Base-by-base conservation (phyloP, 441 rosid species). In the Lepidium campestre region DNA sequence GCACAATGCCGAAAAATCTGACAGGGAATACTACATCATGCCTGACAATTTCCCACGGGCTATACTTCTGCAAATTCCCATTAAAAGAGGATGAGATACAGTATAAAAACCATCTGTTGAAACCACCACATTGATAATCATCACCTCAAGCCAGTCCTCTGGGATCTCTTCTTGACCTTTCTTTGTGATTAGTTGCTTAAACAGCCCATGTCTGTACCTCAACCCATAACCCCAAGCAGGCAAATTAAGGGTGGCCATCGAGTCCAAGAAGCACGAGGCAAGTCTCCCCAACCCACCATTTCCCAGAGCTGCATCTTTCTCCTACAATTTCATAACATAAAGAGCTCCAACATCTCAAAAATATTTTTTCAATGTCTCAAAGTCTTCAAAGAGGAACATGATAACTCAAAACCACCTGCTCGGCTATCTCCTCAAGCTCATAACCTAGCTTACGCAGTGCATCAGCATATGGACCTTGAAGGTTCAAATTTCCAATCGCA, bases 161-260 rank as follows among this genome's bases (percentile, higher is more conserved):
- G 99, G 89, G 78, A 76, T 55, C 83, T 94, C 99, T 78, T 94
- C 90, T 74, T 94, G 99, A 47, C 97, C 99, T 49, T 84, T 92
- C 81, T 80, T 84, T 59, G 96, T 81, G 60, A 94, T 88, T 29
- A 65, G 72, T 83, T 94, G 98, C 81, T 94, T 91, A 78, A 94
- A 91, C 48, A 94, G 79, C 47, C 99, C 99, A 76, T 91, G 87
- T 78, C 79, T 85, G 78, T 94, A 91, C 82, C 99, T 89, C 75
- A 94, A 82, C 22, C 97, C 99, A 70, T 94, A 94, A 1, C 99
- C 99, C 99, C 97, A 94, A 50, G 99, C 97, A 76, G 99, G 99
- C 79, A 94, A 80, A 82, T 89, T 89, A 29, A 94, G 59, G 6
- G 97, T 91, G 5, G 99, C 99, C 99, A 94, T 88, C 8, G 99